Base-by-base conservation (phyloP, 495 filamentous ascomycete species). In the Xylaria palmicola region DNA sequence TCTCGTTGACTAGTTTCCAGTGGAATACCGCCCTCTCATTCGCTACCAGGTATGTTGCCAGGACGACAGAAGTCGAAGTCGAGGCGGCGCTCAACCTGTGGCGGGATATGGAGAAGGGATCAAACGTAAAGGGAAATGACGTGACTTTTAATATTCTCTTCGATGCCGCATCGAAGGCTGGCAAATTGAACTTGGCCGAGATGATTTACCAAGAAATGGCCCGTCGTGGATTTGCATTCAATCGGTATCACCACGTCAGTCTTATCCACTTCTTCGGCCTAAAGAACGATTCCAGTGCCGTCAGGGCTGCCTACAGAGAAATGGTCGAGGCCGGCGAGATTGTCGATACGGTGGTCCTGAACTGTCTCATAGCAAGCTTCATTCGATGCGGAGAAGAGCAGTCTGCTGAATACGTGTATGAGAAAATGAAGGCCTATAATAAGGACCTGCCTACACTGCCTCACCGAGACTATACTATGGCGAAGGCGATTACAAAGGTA, bases 101-200 rank as follows among this genome's bases (percentile, higher is more conserved):
- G 91, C 85, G 85, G 56, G 84, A 91, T 64, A 97, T 97, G 88
- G 94, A 98, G 72, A 74, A 82, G 27, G 72, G 84, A n/a, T 85
- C 85, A 17, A 81, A 83, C 5, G 72, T 92, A n/a, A 67, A 75
- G 61, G 82, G 78, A 32, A 89, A 85, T 63, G 77, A 82, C 32
- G 86, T 89, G 10, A 93, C 93, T 2, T 96, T 98, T 77, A 93
- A 90, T 72, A 89, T 96, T 55, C 83, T 98, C 29, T 97, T 97
- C 63, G 90, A 96, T 68, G 82, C 90, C 15, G 92, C 93, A 30
- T 84, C 89, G 45, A 95, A 92, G 72, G 85, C 92, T 1, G 86
- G 88, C 20, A 93, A 94, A 65, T 93, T 89, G 55, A 75, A 75
- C 2, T 85, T 98, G 37, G 92, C 90, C 1, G 89, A 96, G 65